phyloP scores from a whole-genome alignment of 2,329 filamentous ascomycete species.

The Talaromyces funiculosus region DNA sequence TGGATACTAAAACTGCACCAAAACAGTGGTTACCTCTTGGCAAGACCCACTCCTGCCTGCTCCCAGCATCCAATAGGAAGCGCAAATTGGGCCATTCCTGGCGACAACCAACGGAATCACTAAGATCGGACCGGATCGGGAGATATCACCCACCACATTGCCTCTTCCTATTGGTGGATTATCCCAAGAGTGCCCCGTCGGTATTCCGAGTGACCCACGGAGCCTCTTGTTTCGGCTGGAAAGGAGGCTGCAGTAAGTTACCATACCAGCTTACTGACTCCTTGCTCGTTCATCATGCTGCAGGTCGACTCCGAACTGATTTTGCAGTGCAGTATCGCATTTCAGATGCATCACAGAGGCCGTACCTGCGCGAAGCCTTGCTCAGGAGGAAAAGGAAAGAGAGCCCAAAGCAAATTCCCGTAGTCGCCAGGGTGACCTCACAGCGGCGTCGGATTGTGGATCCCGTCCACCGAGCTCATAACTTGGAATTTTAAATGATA shows the following conservation, averaged over 20 bases:
- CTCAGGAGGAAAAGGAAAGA: not conserved
- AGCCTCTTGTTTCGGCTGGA: not conserved
- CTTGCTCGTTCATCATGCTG: not conserved
- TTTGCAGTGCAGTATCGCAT: not conserved
- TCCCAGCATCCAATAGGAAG: not conserved
- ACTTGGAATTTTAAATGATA: not conserved
- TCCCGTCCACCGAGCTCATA: constrained; percentile 1
- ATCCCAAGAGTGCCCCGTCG: constrained; percentile 1
- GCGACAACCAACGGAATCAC: not conserved
- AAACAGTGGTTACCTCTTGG: not conserved
- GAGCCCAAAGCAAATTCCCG: not conserved
- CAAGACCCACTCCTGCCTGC: not conserved
- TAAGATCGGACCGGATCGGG: constrained; percentile 11
- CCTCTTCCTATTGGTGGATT: not conserved
- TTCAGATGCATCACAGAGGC: not conserved
- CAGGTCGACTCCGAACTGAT: not conserved
- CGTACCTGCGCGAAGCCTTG: not conserved
- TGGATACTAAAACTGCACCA: not conserved
- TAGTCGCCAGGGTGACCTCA: constrained; percentile 1
- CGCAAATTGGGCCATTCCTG: not conserved
- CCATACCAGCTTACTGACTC: not conserved
- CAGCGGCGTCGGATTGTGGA: constrained; percentile 12
- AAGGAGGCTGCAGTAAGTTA: constrained; percentile 2
- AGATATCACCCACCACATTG: not conserved
- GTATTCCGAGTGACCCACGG: constrained; percentile 13